A percentile compares a stretch with the other conserved stretches of the same genome.
Evolutionary conservation across 257 asterid species (phyloP).

Genomic region (Solanum phureja): DNA sequence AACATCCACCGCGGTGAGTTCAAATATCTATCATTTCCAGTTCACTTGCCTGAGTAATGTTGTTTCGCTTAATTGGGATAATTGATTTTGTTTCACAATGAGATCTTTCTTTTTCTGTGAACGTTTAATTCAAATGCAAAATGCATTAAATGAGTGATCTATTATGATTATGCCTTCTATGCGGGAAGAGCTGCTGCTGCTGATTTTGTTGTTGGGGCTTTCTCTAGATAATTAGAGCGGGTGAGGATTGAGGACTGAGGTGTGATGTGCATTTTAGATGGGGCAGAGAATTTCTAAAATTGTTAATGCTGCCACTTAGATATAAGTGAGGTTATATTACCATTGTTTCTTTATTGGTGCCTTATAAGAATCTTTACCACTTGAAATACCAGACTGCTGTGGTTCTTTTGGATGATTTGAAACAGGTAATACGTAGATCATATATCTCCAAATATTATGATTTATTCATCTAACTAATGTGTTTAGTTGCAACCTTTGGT

Average conservation of each 20-base stretch:
- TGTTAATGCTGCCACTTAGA: not conserved
- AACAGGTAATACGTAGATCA: not conserved
- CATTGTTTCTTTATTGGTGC: not conserved
- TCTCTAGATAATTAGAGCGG: not conserved
- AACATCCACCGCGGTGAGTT: constrained; percentile 62
- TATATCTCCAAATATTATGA: not conserved
- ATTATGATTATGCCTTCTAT: not conserved
- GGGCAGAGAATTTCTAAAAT: not conserved
- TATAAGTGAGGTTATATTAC: not conserved
- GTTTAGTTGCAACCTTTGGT: not conserved
- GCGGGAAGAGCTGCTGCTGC: not conserved
- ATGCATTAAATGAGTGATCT: not conserved
- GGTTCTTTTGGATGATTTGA: not conserved
- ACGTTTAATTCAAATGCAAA: not conserved
- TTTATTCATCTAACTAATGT: not conserved
- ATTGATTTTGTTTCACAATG: not conserved
- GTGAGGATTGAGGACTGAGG: not conserved
- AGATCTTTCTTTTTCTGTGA: not conserved
- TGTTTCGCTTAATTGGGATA: not conserved
- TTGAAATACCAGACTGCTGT: not conserved
- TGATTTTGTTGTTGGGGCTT: not conserved
- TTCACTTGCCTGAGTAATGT: not conserved
- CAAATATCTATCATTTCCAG: not conserved
- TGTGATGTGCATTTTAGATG: not conserved
- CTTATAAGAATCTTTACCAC: not conserved